Evolutionary conservation across 257 asterid species (phyloP), one percentile per base, ranked within the genome.

Genomic region (Nicotiana obtusifolia): DNA sequence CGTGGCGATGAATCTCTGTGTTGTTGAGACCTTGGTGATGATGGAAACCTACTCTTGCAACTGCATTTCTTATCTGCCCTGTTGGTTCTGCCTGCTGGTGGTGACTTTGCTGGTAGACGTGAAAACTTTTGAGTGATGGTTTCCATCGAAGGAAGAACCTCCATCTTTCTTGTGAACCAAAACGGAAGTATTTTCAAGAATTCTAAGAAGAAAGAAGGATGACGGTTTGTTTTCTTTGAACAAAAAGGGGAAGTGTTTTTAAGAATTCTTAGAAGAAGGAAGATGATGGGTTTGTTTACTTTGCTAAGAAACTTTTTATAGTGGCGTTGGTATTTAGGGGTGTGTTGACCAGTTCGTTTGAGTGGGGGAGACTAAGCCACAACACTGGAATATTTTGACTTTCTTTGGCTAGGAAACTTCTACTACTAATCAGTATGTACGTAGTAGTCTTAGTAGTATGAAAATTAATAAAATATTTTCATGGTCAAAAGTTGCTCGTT

Each of bases 1-100:
- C 15, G 69, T 20, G 59, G 71, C 26, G 82, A 78, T 78, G 82
- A 78, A 49, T 78, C 71, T 31, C 69, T 37, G 16, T 9, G 54
- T 57, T 9, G 54, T 57, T 60, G 73, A 37, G 54, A 78, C 16
- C 57, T 78, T 11, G 82, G 59, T 37, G 82, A 57, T 64, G 75
- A 54, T 22, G 59, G 82, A 61, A 78, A 22, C 22, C 13, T 54
- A 75, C 61, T 73, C 57, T 31, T 54, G 31, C 77, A 19, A 33
- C 14, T 41, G 7, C 30, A 37, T 10, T 69, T 78, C 81, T 3
- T 78, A 8, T 57, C 37, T 49, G 79, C 16, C 44, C n/a, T 73
- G 61, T 47, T 73, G 61, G 15, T 73, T 47, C 11, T 71, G 61
- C 37, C 59, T 6, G 24, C 7, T 3, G 26, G 2, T 73, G 79